phyloP scores from a whole-genome alignment of 768 basidiomycete species.

The Pleurotus giganteus region DNA sequence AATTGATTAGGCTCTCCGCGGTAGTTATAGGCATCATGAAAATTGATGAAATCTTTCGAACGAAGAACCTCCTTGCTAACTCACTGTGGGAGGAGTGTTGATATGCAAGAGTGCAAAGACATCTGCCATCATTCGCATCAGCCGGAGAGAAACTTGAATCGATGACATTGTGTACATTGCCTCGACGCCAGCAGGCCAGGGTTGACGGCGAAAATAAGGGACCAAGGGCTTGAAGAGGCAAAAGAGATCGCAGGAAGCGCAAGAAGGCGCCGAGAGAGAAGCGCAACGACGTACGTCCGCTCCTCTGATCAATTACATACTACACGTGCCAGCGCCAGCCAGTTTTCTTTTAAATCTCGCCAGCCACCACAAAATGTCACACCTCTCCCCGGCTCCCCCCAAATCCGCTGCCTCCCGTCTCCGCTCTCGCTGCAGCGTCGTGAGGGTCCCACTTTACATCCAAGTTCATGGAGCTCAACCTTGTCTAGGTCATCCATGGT shows the following conservation, averaged over 20 bases:
- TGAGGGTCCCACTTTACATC: background rate
- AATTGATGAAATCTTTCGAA: background rate
- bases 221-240: background rate
- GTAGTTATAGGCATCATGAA: conserved; percentile 1
- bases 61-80: background rate
- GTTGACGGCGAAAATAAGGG: conserved; percentile 4
- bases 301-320: conserved; percentile 9
- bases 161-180: conserved; percentile 1
- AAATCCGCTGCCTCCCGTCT: background rate
- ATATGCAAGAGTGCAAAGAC: background rate
- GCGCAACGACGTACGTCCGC: background rate
- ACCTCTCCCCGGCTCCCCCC: background rate
- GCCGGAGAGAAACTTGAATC: conserved; percentile 3
- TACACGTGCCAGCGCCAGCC: conserved; percentile 6
- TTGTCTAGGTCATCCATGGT: conserved; percentile 33
- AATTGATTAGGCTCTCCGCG: conserved; percentile 9
- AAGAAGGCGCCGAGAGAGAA: background rate
- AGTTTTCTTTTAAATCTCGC: conserved; percentile 6
- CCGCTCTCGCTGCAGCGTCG: background rate
- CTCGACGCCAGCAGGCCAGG: background rate
- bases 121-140: conserved; percentile 7
- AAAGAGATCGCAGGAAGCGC: background rate
- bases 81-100: background rate
- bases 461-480: background rate
- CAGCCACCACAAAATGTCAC: background rate